Percentiles rank a stretch among this genome's conserved stretches.
Evolutionary conservation across 495 filamentous ascomycete genomes (phyloP).

Genomic region (Penicilliopsis zonata): DNA sequence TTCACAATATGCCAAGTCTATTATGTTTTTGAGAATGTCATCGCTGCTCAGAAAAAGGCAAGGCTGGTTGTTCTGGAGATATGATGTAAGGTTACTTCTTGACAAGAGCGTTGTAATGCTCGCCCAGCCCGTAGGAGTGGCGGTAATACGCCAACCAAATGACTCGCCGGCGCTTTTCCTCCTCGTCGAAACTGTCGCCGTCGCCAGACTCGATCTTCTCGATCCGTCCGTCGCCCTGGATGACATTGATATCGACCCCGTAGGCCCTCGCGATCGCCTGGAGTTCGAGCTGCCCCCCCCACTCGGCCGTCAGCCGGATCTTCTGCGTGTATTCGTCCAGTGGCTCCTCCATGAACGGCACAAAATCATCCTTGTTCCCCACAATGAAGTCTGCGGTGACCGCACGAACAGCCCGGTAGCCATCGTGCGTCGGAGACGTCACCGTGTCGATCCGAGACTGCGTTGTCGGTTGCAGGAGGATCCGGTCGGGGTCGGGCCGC

Average conservation of each 20-base stretch:
- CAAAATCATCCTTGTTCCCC: conserved; percentile 48
- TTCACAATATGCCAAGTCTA: no score
- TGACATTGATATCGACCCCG: conserved; percentile 67
- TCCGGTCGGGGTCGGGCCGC: conserved; percentile 31
- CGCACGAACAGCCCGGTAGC: conserved; percentile 34
- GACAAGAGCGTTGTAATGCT: conserved; percentile 87
- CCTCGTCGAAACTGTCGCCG: conserved; percentile 30
- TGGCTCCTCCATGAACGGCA: conserved; percentile 70
- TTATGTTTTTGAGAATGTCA: no score
- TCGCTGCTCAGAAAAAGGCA: no score
- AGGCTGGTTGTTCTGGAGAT: no score
- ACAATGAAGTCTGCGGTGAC: conserved; percentile 45
- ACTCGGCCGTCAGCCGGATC: conserved; percentile 84
- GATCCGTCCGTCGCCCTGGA: conserved; percentile 68
- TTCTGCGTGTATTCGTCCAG: conserved; percentile 60
- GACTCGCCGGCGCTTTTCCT: conserved; percentile 24
- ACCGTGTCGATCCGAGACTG: conserved; percentile 32
- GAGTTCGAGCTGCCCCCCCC: conserved; percentile 90
- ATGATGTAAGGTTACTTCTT: no score
- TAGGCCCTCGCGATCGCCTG: conserved; percentile 75
- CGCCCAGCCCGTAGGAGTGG: conserved; percentile 83
- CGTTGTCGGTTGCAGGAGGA: conserved; percentile 22
- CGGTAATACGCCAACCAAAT: conserved; percentile 94
- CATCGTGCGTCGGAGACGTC: conserved; percentile 27
- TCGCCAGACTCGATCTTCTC: conserved; percentile 56